phyloP scores from a whole-genome alignment of 768 basidiomycete genomes.

The Epithele typhae region DNA sequence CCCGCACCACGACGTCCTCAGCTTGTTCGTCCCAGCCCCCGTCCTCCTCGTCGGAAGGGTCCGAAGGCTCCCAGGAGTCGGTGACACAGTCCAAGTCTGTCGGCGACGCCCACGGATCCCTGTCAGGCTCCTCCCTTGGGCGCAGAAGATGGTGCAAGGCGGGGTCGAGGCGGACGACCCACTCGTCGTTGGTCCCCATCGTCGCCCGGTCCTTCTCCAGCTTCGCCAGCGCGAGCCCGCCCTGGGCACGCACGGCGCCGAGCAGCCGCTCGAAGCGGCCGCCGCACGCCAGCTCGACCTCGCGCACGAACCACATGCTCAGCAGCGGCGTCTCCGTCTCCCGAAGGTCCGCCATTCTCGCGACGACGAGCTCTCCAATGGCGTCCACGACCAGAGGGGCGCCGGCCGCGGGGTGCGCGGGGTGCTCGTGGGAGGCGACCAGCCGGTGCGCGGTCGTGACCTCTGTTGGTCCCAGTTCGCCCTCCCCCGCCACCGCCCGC shows the following conservation, averaged over 20 bases:
- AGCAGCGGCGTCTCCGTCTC: constrained; percentile 42
- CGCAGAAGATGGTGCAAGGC: constrained; percentile 15
- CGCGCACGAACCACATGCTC: constrained; percentile 42
- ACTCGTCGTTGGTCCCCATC: constrained; percentile 20
- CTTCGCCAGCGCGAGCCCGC: constrained; percentile 19
- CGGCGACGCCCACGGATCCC: constrained; percentile 1
- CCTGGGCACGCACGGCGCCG: constrained; percentile 38
- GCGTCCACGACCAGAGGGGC: constrained; percentile 38
- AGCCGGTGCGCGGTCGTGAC: constrained; percentile 36
- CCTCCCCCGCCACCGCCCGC: constrained; percentile 2
- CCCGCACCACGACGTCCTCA: not conserved
- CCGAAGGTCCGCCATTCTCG: constrained; percentile 50
- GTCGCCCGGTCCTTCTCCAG: not conserved
- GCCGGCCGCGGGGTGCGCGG: constrained; percentile 44
- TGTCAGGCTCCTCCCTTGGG: not conserved
- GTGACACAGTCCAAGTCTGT: constrained; percentile 5
- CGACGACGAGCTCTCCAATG: constrained; percentile 46
- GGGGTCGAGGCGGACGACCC: constrained; percentile 28
- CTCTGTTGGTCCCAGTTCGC: constrained; percentile 9
- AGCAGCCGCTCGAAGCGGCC: constrained; percentile 58
- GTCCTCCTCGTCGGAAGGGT: constrained; percentile 4
- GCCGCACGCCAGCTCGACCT: constrained; percentile 47
- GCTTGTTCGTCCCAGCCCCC: not conserved
- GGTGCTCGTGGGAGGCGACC: constrained; percentile 44
- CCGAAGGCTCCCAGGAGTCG: constrained; percentile 3